Evolutionary conservation across 2,329 filamentous ascomycete species (phyloP).

Genomic region (Orbilia oligospora): DNA sequence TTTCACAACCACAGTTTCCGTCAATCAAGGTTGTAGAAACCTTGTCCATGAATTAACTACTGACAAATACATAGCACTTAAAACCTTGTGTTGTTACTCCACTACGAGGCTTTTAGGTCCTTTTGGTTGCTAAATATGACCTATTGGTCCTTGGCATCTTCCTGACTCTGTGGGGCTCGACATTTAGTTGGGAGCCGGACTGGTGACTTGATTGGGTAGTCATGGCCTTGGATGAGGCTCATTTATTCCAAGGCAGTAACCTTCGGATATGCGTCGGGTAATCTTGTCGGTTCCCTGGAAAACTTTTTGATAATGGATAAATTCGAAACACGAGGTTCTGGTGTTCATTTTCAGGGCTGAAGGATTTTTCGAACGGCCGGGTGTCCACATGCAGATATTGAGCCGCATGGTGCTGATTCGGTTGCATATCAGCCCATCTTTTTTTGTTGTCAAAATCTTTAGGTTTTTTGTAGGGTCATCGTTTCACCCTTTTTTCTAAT

Average conservation of each 20-base stretch:
- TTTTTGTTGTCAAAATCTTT: background rate
- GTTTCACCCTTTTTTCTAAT: background rate
- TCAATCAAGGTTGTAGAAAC: slow-evolving; percentile 4
- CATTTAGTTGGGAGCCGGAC: slow-evolving; percentile 15
- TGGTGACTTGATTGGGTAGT: background rate
- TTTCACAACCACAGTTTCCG: background rate
- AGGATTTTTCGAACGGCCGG: background rate
- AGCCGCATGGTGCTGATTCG: background rate
- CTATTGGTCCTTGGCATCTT: slow-evolving; percentile 30
- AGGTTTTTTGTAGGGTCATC: background rate
- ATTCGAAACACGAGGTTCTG: slow-evolving; percentile 21
- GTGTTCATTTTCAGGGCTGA: background rate
- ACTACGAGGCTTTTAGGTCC: slow-evolving; percentile 6
- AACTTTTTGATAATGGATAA: background rate
- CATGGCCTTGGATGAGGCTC: slow-evolving; percentile 32
- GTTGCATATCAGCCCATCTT: background rate
- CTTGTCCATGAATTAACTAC: slow-evolving; percentile 27
- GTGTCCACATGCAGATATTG: background rate
- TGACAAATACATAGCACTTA: slow-evolving; percentile 40
- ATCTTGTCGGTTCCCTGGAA: background rate
- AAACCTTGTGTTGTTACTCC: slow-evolving; percentile 32
- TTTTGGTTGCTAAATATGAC: slow-evolving; percentile 47
- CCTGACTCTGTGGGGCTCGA: slow-evolving; percentile 20
- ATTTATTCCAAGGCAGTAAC: slow-evolving; percentile 22
- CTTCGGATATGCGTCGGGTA: background rate